Evolutionary conservation across 768 basidiomycete species (phyloP), one percentile per base, ranked within the genome.

Genomic region (Leccinum pellstonianum): DNA sequence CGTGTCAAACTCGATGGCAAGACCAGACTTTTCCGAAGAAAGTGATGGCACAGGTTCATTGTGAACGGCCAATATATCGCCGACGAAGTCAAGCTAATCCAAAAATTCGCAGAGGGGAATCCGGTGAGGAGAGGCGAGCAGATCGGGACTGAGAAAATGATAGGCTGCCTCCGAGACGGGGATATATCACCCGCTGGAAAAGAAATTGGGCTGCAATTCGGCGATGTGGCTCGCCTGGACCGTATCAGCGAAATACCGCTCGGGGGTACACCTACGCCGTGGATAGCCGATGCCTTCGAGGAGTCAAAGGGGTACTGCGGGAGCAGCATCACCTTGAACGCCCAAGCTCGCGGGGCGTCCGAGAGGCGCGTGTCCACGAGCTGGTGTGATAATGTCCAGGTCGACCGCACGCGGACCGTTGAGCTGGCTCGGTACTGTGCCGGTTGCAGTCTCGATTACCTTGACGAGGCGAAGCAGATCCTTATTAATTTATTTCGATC

Each of bases 351-450:
- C 70, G 33, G 77, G 17, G 75, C 71, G 8, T 73, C 73, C 11
- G 71, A 74, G 7, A 70, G 68, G 33, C 86, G 77, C 2, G 86
- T 85, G 60, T 91, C 87, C 51, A 91, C 75, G 19, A 81, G 63
- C 0, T 73, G 59, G 25, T 81, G 90, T 79, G 2, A 98, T 64
- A 46, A 98, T 80, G 70, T 98, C 97, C 38, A 99, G 77, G 69
- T 99, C 96, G 50, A 98, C 81, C 1, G 88, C 87, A 7, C 95
- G 83, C 0, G 95, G 97, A 0, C 97, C 97, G 69, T 93, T 89
- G 8, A 87, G 81, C 63, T 90, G 79, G 0, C 90, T 86, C 3
- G 88, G 87, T 4, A 87, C 81, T 12, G 96, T 85, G 2, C 95
- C 97, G 0, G 97, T 86, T 2, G 73, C 70, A 0, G 57, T 67